Evolutionary conservation across 139 green algal genomes (phyloP).

Genomic region (Spirogloea muscicola): DNA sequence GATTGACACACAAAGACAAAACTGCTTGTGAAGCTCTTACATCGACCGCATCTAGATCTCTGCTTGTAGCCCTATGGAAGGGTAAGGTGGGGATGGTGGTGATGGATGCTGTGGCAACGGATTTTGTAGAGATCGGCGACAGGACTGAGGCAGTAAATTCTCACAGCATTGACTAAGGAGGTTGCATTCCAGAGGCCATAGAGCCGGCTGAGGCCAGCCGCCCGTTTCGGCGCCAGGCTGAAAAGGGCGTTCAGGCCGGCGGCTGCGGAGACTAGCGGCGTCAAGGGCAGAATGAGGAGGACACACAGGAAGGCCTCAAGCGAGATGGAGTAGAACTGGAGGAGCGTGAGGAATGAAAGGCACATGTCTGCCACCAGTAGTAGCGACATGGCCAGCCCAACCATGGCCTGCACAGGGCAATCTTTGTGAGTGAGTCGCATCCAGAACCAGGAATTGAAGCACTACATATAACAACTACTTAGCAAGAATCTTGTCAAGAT

Average conservation of each 20-base stretch:
- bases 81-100: too few relatives aligned
- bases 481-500: too few relatives aligned
- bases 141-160: too few relatives aligned
- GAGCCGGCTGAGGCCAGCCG: slow-evolving; percentile 16
- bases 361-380: slow-evolving; percentile 34
- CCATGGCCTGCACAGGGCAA: slow-evolving; percentile 28
- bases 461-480: too few relatives aligned
- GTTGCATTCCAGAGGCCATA: slow-evolving; percentile 42
- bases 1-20: too few relatives aligned
- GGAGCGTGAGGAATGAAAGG: slow-evolving; percentile 25
- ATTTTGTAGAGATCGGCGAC: too few relatives aligned
- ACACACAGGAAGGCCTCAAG: slow-evolving; percentile 17
- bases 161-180: slow-evolving; percentile 30
- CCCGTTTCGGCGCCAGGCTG: slow-evolving; percentile 9
- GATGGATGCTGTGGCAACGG: too few relatives aligned
- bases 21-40: too few relatives aligned
- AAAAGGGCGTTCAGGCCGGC: slow-evolving; percentile 39
- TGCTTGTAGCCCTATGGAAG: too few relatives aligned
- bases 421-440: too few relatives aligned
- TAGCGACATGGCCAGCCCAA: slow-evolving; percentile 40
- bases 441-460: too few relatives aligned
- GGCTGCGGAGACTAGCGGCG: slow-evolving; percentile 36
- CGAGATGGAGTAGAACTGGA: slow-evolving; percentile 41
- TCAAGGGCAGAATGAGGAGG: slow-evolving; percentile 34
- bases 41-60: too few relatives aligned